These are phyloP conservation scores for Arabidopsis thaliana DNA, from an alignment of 345 rosid species.

Conservation along the genomic window TAIR10.1 NC_003076.8:18686001-18686500, in stretches of 20 bases:
- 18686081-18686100: slow-evolving; percentile 45
- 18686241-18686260: slow-evolving; percentile 81
- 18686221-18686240: slow-evolving; percentile 96
- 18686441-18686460: slow-evolving; percentile 81
- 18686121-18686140: not conserved
- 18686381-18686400: slow-evolving; percentile 73
- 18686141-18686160: slow-evolving; percentile 8
- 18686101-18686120: slow-evolving; percentile 12
- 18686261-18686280: slow-evolving; percentile 54
- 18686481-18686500: slow-evolving; percentile 88
- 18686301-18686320: slow-evolving; percentile 5
- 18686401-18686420: slow-evolving; percentile 78
- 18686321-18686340: not conserved
- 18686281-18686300: not conserved
- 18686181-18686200: slow-evolving; percentile 79
- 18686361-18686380: slow-evolving; percentile 88
- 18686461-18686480: slow-evolving; percentile 79
- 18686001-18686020: slow-evolving; percentile 79
- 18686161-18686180: slow-evolving; percentile 56
- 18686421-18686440: slow-evolving; percentile 81
- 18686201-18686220: slow-evolving; percentile 78
- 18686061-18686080: slow-evolving; percentile 76
- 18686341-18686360: slow-evolving; percentile 22
- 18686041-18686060: slow-evolving; percentile 86
- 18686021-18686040: slow-evolving; percentile 91